Evolutionary conservation across 225 moss, liverwort and hornwort genomes (phyloP), one percentile per base, ranked within the genome.

Genomic region (Bryoerythrophyllum caledonicum): DNA sequence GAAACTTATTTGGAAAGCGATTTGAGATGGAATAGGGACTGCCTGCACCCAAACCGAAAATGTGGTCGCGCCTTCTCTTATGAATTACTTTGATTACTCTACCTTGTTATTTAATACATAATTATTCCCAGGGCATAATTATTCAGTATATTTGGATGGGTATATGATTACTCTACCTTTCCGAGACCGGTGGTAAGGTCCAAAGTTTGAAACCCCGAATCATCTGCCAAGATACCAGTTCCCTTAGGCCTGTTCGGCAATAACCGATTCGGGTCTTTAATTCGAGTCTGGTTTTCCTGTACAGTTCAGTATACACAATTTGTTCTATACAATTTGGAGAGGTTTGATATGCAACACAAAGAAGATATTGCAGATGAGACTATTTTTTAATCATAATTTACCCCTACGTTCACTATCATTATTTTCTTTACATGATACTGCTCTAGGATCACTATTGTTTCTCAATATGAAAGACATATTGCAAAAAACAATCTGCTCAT

Each of bases 151-250:
- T 23, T 7, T n/a, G 40, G 40, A 59, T 63, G 5, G n/a, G 63
- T 5, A 14, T 13, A 41, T 64, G 30, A 68, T 35, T 24, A 35
- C 23, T 53, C 28, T 69, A 76, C 76, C 69, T 76, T 68, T 12
- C 14, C 27, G 28, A 51, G 26, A 37, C 61, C 49, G 8, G 26
- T 51, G 20, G 25, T 27, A 38, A 56, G 30, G 30, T 67, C 57
- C 34, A 46, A 67, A 59, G 30, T 58, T 57, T 54, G 27, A 69
- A 8, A 63, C 26, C 25, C 27, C 27, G 61, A 38, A 77, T 68
- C 38, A 40, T 35, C 66, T 58, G 13, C 12, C 8, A 11, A 65
- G 19, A 8, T 27, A 37, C 35, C 59, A 67, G 59, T 20, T 68
- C 20, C 26, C 20, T 13, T 19, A 68, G 5, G 48, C 60, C 76